Conservation (phyloP, 2,329 filamentous ascomycete genomes). For the Dactylellina leptospora region DNA sequence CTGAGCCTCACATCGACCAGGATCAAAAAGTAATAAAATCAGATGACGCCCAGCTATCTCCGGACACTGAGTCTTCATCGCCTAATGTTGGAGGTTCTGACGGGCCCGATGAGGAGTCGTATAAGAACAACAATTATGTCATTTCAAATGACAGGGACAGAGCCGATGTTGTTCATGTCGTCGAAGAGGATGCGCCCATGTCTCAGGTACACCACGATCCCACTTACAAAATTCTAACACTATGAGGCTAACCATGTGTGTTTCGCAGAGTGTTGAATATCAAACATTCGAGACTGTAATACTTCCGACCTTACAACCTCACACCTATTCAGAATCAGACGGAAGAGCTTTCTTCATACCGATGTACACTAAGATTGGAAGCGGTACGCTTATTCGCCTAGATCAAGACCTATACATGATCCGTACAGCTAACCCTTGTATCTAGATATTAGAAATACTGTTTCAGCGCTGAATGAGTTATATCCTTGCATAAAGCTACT, state of each 20-base stretch:
- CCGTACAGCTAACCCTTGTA: neutral
- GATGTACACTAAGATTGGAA: slow-evolving; percentile 43
- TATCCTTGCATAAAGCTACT: slow-evolving; percentile 35
- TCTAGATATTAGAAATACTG: slow-evolving; percentile 29
- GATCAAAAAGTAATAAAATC: slow-evolving; percentile 21
- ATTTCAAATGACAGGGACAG: slow-evolving; percentile 41
- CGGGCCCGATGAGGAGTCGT: slow-evolving; percentile 36
- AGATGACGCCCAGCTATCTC: slow-evolving; percentile 35
- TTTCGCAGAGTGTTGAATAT: slow-evolving; percentile 16
- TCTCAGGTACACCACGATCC: slow-evolving; percentile 20
- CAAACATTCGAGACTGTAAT: slow-evolving; percentile 39
- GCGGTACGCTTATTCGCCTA: slow-evolving; percentile 14
- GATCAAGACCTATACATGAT: neutral
- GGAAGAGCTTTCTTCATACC: slow-evolving; percentile 44
- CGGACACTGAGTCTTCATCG: slow-evolving; percentile 35
- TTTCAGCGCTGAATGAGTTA: slow-evolving; percentile 27
- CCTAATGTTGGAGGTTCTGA: slow-evolving; percentile 33
- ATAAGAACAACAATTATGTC: slow-evolving; percentile 51
- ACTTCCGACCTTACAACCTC: slow-evolving; percentile 30
- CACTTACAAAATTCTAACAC: neutral
- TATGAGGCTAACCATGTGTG: neutral
- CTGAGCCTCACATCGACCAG: slow-evolving; percentile 12
- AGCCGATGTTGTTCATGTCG: slow-evolving; percentile 18
- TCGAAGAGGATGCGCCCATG: slow-evolving; percentile 30
- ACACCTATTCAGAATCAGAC: slow-evolving; percentile 25